Evolutionary conservation across 352 stramenopile species (phyloP).

Genomic region (Globisporangium apiculatum): DNA sequence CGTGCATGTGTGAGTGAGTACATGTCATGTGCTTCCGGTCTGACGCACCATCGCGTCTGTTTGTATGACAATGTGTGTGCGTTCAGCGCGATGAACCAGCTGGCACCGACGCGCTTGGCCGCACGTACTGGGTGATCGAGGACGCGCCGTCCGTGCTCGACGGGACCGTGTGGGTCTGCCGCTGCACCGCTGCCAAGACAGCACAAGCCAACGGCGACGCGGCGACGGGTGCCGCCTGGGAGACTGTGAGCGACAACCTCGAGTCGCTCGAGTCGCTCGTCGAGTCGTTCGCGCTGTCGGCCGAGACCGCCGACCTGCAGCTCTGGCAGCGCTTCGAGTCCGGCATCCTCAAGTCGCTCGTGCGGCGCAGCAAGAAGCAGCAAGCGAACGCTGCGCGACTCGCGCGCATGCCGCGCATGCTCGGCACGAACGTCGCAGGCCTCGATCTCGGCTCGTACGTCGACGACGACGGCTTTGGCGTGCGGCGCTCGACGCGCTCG

Average conservation of each 20-base stretch:
- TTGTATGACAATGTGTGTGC: background rate
- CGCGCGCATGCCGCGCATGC: conserved; percentile 29
- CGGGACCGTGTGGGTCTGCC: conserved; percentile 55
- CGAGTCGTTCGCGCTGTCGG: conserved; percentile 38
- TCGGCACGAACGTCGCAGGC: conserved; percentile 18
- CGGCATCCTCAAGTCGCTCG: conserved; percentile 43
- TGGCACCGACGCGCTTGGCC: conserved; percentile 32
- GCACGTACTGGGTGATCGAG: conserved; percentile 56
- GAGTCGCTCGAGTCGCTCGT: conserved; percentile 43
- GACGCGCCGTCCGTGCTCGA: conserved; percentile 44
- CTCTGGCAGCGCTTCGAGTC: conserved; percentile 38
- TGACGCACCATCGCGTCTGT: background rate
- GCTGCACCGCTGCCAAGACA: conserved; percentile 15
- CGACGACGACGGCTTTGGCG: conserved; percentile 20
- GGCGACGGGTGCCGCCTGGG: conserved; percentile 18
- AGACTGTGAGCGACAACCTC: conserved; percentile 54
- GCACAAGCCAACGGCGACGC: conserved; percentile 20
- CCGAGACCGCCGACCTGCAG: conserved; percentile 39
- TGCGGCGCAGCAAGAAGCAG: conserved; percentile 37
- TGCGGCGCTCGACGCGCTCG: conserved; percentile 34
- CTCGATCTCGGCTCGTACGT: conserved; percentile 21
- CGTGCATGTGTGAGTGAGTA: background rate
- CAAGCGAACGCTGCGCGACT: conserved; percentile 32
- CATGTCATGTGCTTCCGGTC: conserved; percentile 1
- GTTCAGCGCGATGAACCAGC: conserved; percentile 40